Evolutionary conservation across 441 rosid species (phyloP).

Genomic region (Raphanus hybrid): DNA sequence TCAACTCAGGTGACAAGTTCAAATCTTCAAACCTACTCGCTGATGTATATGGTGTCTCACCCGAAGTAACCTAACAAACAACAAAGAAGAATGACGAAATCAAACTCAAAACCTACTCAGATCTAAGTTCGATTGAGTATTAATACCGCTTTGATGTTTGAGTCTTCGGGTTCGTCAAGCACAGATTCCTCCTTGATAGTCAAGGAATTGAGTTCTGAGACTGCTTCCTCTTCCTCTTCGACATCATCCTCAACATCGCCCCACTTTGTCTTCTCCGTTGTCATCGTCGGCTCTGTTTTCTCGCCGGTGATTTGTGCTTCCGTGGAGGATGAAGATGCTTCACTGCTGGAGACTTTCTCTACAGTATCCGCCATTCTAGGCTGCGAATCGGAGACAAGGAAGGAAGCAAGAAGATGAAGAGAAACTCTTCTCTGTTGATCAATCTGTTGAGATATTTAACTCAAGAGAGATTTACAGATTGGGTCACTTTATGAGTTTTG

Average conservation of each 20-base stretch:
- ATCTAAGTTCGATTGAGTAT: slow-evolving; percentile 21
- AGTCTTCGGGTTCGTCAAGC: slow-evolving; percentile 87
- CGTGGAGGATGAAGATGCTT: slow-evolving; percentile 4
- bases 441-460: not conserved
- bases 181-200: slow-evolving; percentile 64
- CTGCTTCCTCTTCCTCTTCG: slow-evolving; percentile 44
- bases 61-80: slow-evolving; percentile 61
- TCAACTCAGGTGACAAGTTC: slow-evolving; percentile 72
- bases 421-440: not conserved
- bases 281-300: slow-evolving; percentile 39
- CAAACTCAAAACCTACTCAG: slow-evolving; percentile 1
- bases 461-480: no score
- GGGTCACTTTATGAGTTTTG: no score
- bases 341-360: slow-evolving; percentile 32
- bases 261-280: slow-evolving; percentile 52
- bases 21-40: slow-evolving; percentile 84
- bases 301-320: slow-evolving; percentile 13
- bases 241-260: slow-evolving; percentile 62
- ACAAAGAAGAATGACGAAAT: not conserved
- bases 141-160: slow-evolving; percentile 72
- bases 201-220: slow-evolving; percentile 51
- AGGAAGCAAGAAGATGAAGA: not conserved
- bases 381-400: not conserved
- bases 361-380: slow-evolving; percentile 47
- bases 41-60: slow-evolving; percentile 86